phyloP scores from a whole-genome alignment of 768 basidiomycete species.

The Lactarius sp. region DNA sequence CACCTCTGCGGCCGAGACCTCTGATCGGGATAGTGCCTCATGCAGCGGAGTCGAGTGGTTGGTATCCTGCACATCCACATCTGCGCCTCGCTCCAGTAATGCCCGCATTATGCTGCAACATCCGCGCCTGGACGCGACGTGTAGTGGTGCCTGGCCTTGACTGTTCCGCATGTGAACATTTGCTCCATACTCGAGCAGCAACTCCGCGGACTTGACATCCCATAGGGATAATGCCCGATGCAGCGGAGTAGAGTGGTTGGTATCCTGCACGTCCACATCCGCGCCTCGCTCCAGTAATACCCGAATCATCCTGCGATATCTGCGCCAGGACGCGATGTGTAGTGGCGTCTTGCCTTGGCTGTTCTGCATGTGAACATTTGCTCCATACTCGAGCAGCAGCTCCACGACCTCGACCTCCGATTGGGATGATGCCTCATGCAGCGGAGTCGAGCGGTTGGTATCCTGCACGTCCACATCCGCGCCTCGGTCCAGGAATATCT shows the following conservation, averaged over 20 bases:
- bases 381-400: neutral
- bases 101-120: too few relatives aligned
- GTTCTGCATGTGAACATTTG: neutral
- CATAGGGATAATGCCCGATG: too few relatives aligned
- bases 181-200: neutral
- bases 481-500: too few relatives aligned
- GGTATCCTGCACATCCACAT: neutral
- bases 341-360: neutral
- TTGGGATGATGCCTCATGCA: too few relatives aligned
- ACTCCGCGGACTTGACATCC: too few relatives aligned
- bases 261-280: too few relatives aligned
- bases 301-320: too few relatives aligned
- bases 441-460: too few relatives aligned
- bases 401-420: too few relatives aligned
- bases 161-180: neutral
- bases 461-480: too few relatives aligned
- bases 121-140: neutral
- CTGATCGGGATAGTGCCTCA: neutral
- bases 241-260: too few relatives aligned
- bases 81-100: neutral
- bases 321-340: neutral
- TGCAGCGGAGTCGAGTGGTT: neutral
- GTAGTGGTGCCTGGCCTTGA: neutral
- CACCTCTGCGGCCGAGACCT: neutral
- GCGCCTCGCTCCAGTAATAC: too few relatives aligned